Base-by-base conservation (phyloP, 1,284 basidiomycete genomes). In the Sporisorium exsertum region DNA sequence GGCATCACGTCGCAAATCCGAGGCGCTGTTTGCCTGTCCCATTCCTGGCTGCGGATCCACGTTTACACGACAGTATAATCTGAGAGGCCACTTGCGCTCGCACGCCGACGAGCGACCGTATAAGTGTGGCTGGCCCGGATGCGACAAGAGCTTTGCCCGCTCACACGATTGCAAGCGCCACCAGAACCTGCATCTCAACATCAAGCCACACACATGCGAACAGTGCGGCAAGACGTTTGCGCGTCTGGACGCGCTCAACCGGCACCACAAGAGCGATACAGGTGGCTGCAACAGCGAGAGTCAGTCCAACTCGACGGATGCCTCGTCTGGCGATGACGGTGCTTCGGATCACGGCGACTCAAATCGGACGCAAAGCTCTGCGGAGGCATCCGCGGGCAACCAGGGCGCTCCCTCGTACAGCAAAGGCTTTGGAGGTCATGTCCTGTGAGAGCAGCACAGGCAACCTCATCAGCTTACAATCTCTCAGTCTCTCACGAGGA, bases 151-250 rank as follows among this genome's bases (percentile, higher is more conserved):
- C 26, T 97, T 97, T 84, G 95, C 95, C 37, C 90, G 95, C 51
- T 93, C 95, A 85, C 94, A 97, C 86, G 95, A 97, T 86, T 96
- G 94, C 91, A 96, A 96, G 90, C 93, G 88, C 77, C 92, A 66
- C 46, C 74, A 84, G 63, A 80, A 70, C 60, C 59, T 76, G 71
- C 95, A 97, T 84, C 91, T 92, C 51, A 91, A 92, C 42, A 91
- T 94, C 85, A 90, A 93, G 81, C 90, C 91, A 33, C 95, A 97
- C 86, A 89, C 93, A 58, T 97, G 95, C 82, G 91, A 92, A 78
- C 93, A 93, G 3, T 97, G 95, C 87, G 92, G 93, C 80, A 96
- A 96, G 88, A 93, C 93, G 20, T 97, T 97, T 87, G 95, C 94
- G 81, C 89, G 95, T 62, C 87, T 95, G 80, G 95, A 97, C 87